Base-by-base conservation (phyloP, 1,284 basidiomycete genomes). In the Sanghuangporus baumii region DNA sequence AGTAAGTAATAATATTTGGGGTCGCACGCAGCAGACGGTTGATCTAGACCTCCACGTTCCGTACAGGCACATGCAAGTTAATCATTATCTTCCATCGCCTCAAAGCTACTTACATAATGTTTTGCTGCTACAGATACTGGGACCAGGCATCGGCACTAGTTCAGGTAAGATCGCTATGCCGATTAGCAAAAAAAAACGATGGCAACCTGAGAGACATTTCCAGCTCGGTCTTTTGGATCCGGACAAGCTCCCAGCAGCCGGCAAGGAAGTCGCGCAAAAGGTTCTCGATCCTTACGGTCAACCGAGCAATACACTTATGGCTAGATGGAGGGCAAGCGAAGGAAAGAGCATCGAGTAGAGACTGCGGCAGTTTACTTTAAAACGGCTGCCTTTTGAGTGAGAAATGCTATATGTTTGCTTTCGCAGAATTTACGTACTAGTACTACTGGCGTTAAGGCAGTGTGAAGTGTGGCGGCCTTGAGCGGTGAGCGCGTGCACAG, bases 111-210 rank as follows among this genome's bases (percentile, higher is more conserved):
- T 55, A 23, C 12, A 8, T n/a, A n/a, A 23, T 37, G 5, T 23
- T 26, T 16, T 20, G 43, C 16, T 46, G 4, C 40, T 52, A 26
- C 61, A 80, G 79, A 60, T 80, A 80, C 61, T 80, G 79, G 79
- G 79, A 80, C 59, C 78, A 81, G 67, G 79, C 79, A 20, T 79
- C 78, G 18, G 38, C 73, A 9, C 73, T 81, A n/a, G 78, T 79
- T 4, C 76, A 77, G 70, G 75, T 76, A 54, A 40, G 66, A 55
- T 40, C 37, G 26, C 12, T 40, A 11, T 50, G 38, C 40, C 38
- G 36, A 23, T 50, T 31, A 47, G 43, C 1, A 18, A 46, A 14
- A 18, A 46, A 14, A 59, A 36, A 57, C 16, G 20, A 43, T 31
- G 16, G 52, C 36, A 18, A 31, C 46, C n/a, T 31, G 6, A 34